Conservation (phyloP, 768 basidiomycete species). For the Lactarius tabidus region DNA sequence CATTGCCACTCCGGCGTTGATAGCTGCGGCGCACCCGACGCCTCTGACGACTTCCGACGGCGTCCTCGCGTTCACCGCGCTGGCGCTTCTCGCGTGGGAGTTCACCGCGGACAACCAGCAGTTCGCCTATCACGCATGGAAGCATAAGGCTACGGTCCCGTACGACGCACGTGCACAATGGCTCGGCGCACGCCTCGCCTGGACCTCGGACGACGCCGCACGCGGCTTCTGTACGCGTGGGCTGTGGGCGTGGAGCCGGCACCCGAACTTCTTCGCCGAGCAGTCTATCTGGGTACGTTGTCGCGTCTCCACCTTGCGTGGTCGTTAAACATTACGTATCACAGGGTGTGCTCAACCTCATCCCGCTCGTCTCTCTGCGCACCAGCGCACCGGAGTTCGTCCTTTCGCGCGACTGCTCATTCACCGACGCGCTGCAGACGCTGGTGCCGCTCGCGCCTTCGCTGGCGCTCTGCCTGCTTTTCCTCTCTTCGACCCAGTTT, state of each 20-base stretch:
- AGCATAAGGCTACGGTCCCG: constrained; percentile 38
- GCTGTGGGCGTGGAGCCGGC: constrained; percentile 81
- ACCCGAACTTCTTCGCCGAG: constrained; percentile 93
- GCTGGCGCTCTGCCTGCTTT: constrained; percentile 61
- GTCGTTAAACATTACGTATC: neutral
- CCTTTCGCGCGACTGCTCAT: constrained; percentile 27
- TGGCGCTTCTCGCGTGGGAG: constrained; percentile 61
- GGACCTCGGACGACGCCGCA: constrained; percentile 61
- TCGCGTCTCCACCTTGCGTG: neutral
- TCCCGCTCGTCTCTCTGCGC: constrained; percentile 53
- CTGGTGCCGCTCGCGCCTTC: constrained; percentile 49
- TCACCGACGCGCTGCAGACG: constrained; percentile 28
- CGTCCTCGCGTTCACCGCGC: constrained; percentile 51
- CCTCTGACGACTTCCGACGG: constrained; percentile 57
- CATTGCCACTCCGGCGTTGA: constrained; percentile 58
- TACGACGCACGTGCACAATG: constrained; percentile 39
- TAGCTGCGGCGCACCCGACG: constrained; percentile 51
- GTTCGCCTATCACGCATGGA: constrained; percentile 77
- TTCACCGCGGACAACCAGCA: constrained; percentile 92
- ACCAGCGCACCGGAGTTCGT: constrained; percentile 17
- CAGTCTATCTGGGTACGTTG: constrained; percentile 76
- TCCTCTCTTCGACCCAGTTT: constrained; percentile 71
- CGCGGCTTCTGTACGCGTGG: constrained; percentile 85
- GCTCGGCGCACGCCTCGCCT: constrained; percentile 59
- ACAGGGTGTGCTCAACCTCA: constrained; percentile 64